phyloP scores from a whole-genome alignment of 2,329 filamentous ascomycete species.

The Atkinsonella hypoxylon region DNA sequence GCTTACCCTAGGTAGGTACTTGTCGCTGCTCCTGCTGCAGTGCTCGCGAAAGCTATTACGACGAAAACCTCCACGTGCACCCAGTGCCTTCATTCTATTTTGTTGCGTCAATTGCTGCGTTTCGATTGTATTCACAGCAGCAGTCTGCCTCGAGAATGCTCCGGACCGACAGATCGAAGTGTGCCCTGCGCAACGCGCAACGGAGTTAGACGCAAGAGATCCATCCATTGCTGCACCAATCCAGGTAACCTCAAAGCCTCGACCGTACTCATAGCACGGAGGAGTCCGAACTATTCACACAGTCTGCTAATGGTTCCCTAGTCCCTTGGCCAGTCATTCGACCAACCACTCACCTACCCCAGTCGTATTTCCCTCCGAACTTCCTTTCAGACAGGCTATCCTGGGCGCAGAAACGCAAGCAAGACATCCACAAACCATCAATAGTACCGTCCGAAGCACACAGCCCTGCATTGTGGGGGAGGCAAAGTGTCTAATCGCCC shows the following conservation, averaged over 20 bases:
- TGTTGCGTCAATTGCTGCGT: no score
- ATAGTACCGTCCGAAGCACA: not conserved
- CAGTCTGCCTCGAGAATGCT: not conserved
- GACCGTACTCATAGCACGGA: no score
- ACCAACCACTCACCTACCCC: not conserved
- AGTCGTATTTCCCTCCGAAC: not conserved
- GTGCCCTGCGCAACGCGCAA: no score
- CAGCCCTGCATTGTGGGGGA: slow-evolving; percentile 3
- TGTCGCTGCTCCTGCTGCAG: not conserved
- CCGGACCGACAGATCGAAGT: not conserved
- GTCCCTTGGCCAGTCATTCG: not conserved
- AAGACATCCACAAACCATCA: slow-evolving; percentile 2
- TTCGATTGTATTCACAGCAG: not conserved
- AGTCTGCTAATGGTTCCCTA: not conserved
- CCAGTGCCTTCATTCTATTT: no score
- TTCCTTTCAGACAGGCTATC: not conserved
- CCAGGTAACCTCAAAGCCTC: no score
- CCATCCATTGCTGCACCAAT: no score
- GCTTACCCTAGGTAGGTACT: no score
- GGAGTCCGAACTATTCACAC: not conserved
- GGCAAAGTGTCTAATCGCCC: not conserved
- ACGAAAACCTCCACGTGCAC: not conserved
- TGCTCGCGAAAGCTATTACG: no score
- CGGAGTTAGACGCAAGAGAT: no score
- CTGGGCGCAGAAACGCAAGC: slow-evolving; percentile 2